Conservation (phyloP, 129 eudicot genomes). For the Tagetes erecta region DNA sequence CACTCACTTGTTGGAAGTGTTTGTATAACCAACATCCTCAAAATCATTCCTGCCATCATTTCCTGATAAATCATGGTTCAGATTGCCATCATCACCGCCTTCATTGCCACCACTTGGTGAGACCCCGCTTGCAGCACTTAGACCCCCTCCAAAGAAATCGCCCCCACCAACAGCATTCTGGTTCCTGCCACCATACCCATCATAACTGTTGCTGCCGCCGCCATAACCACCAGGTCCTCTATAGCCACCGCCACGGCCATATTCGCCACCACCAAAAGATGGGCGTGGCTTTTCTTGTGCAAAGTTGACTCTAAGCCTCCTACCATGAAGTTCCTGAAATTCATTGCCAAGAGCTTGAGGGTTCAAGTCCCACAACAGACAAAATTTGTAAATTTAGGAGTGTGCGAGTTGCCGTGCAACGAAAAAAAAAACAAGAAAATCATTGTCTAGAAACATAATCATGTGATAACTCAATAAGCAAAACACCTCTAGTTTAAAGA, state of each 20-base stretch:
- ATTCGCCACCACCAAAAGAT: conserved; percentile 35
- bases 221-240: conserved; percentile 35
- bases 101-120: conserved; percentile 35
- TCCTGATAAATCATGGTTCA: conserved; percentile 17
- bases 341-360: not conserved
- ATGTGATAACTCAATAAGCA: not conserved
- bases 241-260: conserved; percentile 40
- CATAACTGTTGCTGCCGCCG: conserved; percentile 24
- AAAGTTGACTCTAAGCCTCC: conserved; percentile 63
- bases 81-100: conserved; percentile 19
- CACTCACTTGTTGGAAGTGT: conserved; percentile 31
- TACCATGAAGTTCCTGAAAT: conserved; percentile 84
- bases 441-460: not conserved
- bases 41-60: conserved; percentile 29
- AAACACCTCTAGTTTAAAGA: not conserved
- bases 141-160: conserved; percentile 22
- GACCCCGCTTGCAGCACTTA: conserved; percentile 16
- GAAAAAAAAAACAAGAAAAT: not conserved
- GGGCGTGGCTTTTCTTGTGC: conserved; percentile 76
- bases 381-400: too few species aligned
- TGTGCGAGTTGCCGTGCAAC: too few species aligned
- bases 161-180: conserved; percentile 32
- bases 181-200: conserved; percentile 40
- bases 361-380: too few species aligned
- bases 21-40: conserved; percentile 46